Conservation (phyloP, 2,329 filamentous ascomycete genomes). For the Parastagonospora nodorum region DNA sequence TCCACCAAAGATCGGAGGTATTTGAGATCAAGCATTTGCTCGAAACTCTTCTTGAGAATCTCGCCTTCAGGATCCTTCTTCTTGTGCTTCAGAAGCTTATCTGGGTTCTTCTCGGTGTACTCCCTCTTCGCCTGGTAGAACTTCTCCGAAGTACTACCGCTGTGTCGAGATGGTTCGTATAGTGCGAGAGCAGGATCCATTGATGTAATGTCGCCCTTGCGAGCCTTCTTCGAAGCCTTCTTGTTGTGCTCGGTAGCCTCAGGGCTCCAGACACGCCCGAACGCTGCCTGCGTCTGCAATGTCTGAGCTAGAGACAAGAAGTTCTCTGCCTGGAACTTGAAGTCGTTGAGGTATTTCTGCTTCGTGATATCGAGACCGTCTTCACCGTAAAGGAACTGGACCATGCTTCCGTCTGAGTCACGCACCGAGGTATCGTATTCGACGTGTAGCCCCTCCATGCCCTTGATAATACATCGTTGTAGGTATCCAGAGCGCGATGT, state of each 20-base stretch:
- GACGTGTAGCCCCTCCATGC: conserved; percentile 92
- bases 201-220: conserved; percentile 70
- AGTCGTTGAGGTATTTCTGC: conserved; percentile 87
- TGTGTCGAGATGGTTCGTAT: conserved; percentile 76
- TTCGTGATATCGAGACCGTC: conserved; percentile 94
- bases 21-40: conserved; percentile 85
- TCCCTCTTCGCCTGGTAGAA: conserved; percentile 74
- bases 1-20: conserved; percentile 92
- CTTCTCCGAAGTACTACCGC: conserved; percentile 86
- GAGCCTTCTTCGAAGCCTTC: conserved; percentile 75
- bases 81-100: conserved; percentile 64
- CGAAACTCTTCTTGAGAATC: conserved; percentile 68
- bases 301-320: conserved; percentile 78
- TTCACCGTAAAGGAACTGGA: conserved; percentile 96
- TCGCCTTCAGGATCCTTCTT: conserved; percentile 58
- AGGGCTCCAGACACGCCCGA: conserved; percentile 65
- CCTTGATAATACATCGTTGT: conserved; percentile 96
- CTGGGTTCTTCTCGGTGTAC: conserved; percentile 79
- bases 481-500: conserved; percentile 96
- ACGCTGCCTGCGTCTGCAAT: conserved; percentile 67
- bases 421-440: conserved; percentile 94
- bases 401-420: conserved; percentile 88
- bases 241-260: conserved; percentile 67
- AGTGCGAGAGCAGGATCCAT: conserved; percentile 77
- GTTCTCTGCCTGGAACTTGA: conserved; percentile 88